Percentiles rank a stretch among this genome's conserved stretches.
Conservation (phyloP, 345 rosid genomes). For the Alliaria petiolata region DNA sequence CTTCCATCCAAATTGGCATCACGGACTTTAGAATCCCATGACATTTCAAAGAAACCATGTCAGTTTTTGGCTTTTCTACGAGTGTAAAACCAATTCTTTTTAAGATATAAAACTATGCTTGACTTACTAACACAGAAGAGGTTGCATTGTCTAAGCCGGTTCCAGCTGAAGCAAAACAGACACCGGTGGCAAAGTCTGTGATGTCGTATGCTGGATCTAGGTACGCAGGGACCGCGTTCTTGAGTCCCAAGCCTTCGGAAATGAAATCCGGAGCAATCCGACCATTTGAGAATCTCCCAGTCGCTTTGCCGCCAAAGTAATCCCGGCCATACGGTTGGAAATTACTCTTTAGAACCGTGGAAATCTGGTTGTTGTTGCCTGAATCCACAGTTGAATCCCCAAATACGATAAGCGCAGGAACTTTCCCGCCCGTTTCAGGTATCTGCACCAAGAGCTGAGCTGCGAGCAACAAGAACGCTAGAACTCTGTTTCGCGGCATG, state of each 20-base stretch:
- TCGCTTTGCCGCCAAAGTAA: slow-evolving; percentile 54
- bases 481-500: slow-evolving; percentile 37
- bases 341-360: slow-evolving; percentile 66
- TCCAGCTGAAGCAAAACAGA: slow-evolving; percentile 91
- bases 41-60: neutral
- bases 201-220: slow-evolving; percentile 62
- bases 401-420: slow-evolving; percentile 65
- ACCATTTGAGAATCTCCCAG: slow-evolving; percentile 77
- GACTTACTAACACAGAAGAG: slow-evolving; percentile 65
- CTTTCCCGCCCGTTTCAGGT: slow-evolving; percentile 32
- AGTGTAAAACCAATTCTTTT: neutral
- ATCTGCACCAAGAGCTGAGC: slow-evolving; percentile 35
- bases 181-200: slow-evolving; percentile 69
- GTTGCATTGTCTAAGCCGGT: slow-evolving; percentile 85
- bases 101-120: neutral
- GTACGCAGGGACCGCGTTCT: slow-evolving; percentile 67
- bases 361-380: slow-evolving; percentile 75
- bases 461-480: slow-evolving; percentile 21
- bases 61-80: neutral
- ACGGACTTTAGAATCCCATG: slow-evolving; percentile 48
- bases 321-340: slow-evolving; percentile 80
- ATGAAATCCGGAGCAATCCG: slow-evolving; percentile 69
- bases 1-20: slow-evolving; percentile 76
- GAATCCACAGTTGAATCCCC: slow-evolving; percentile 80
- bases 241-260: slow-evolving; percentile 70